Evolutionary conservation across 2,329 filamentous ascomycete species (phyloP).

Genomic region (Alternaria angustiovoidea): DNA sequence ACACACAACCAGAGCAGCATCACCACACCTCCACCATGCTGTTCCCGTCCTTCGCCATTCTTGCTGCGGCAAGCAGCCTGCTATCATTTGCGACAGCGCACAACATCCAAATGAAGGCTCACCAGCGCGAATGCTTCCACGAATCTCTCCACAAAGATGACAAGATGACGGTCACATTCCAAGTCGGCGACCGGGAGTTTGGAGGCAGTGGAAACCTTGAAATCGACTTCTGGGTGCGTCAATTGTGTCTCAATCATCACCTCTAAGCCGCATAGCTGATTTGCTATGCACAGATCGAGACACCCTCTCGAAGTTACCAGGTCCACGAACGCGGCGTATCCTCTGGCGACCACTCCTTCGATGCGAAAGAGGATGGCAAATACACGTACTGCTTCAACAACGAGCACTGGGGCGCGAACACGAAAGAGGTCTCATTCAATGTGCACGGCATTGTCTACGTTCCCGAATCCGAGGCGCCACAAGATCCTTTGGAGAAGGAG

Average conservation of each 20-base stretch:
- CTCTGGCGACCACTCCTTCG: slow-evolving; percentile 93
- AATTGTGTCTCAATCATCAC: background rate
- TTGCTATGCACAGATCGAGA: slow-evolving; percentile 68
- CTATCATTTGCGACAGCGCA: slow-evolving; percentile 76
- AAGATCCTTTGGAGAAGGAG: slow-evolving; percentile 91
- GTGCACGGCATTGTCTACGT: slow-evolving; percentile 99
- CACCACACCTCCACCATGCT: slow-evolving; percentile 41
- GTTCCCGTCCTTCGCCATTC: slow-evolving; percentile 46
- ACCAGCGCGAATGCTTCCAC: slow-evolving; percentile 97
- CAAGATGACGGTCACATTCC: slow-evolving; percentile 98
- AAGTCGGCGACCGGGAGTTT: slow-evolving; percentile 96
- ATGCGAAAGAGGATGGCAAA: slow-evolving; percentile 82
- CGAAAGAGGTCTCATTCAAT: slow-evolving; percentile 98
- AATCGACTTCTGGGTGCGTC: slow-evolving; percentile 92
- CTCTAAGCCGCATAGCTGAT: slow-evolving; percentile 16
- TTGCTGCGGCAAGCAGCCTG: slow-evolving; percentile 62
- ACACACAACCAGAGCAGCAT: slow-evolving; percentile 20
- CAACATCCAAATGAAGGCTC: slow-evolving; percentile 93
- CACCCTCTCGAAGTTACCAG: slow-evolving; percentile 78
- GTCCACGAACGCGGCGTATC: slow-evolving; percentile 82
- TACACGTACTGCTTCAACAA: slow-evolving; percentile 99
- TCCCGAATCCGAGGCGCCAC: slow-evolving; percentile 80
- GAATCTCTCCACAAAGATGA: slow-evolving; percentile 92
- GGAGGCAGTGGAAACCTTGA: slow-evolving; percentile 93
- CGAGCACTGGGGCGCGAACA: slow-evolving; percentile 95